phyloP scores from a whole-genome alignment of 2,329 filamentous ascomycete genomes.

The Colletotrichum sp. region DNA sequence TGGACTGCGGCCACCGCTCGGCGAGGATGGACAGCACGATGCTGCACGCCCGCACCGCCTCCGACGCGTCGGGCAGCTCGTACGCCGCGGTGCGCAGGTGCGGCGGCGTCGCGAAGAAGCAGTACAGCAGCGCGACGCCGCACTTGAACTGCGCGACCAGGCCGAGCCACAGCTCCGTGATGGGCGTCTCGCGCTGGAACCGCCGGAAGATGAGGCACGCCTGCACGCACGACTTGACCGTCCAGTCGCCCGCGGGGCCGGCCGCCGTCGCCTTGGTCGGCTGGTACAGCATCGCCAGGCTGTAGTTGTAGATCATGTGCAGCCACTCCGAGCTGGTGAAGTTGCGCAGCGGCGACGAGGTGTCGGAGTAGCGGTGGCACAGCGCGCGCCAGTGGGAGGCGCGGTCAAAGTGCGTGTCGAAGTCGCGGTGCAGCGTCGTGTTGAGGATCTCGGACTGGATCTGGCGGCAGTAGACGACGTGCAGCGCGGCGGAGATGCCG shows the following conservation, averaged over 20 bases:
- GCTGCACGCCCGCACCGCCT: slow-evolving; percentile 37
- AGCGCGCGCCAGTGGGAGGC: slow-evolving; percentile 24
- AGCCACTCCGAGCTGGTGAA: slow-evolving; percentile 29
- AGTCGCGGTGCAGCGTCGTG: slow-evolving; percentile 27
- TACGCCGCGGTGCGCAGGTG: slow-evolving; percentile 30
- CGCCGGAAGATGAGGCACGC: slow-evolving; percentile 31
- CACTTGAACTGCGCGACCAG: slow-evolving; percentile 35
- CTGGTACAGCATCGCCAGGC: slow-evolving; percentile 29
- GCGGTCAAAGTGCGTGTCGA: slow-evolving; percentile 22
- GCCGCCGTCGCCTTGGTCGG: slow-evolving; percentile 25
- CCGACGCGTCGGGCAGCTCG: slow-evolving; percentile 30
- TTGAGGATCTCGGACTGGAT: slow-evolving; percentile 31
- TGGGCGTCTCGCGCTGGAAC: slow-evolving; percentile 29
- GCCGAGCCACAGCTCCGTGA: slow-evolving; percentile 30
- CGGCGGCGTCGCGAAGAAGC: slow-evolving; percentile 37
- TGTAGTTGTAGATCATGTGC: slow-evolving; percentile 34
- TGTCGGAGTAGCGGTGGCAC: slow-evolving; percentile 24
- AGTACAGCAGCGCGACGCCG: slow-evolving; percentile 38
- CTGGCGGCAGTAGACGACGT: slow-evolving; percentile 28
- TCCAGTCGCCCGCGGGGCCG: slow-evolving; percentile 28
- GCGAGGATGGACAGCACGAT: slow-evolving; percentile 38
- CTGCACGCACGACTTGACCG: slow-evolving; percentile 29
- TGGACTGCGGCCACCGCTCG: slow-evolving; percentile 37
- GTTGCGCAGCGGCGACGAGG: slow-evolving; percentile 15
- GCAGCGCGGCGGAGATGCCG: slow-evolving; percentile 27